Evolutionary conservation across 805 yeast species (phyloP).

Genomic region (Saturnispora halmiae): DNA sequence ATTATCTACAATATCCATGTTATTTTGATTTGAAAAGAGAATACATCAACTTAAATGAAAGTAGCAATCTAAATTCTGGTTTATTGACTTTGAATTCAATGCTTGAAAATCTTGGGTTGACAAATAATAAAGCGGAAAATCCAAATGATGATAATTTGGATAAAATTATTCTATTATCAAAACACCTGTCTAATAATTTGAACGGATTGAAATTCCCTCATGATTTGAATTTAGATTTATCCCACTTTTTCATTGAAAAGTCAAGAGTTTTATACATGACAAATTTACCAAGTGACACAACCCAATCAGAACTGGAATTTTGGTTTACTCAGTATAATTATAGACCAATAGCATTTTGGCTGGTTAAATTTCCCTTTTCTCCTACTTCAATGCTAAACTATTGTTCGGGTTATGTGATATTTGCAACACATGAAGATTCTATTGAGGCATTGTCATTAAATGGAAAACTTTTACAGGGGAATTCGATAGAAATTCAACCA

Average conservation of each 20-base stretch:
- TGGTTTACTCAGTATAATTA: slow-evolving; percentile 89
- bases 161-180: slow-evolving; percentile 1
- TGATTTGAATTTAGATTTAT: slow-evolving; percentile 66
- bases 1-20: slow-evolving; percentile 64
- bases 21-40: slow-evolving; percentile 72
- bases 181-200: neutral
- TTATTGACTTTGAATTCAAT: neutral
- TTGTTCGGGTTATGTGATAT: slow-evolving; percentile 75
- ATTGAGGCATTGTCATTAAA: slow-evolving; percentile 67
- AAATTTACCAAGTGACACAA: slow-evolving; percentile 78
- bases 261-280: slow-evolving; percentile 71
- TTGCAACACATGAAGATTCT: slow-evolving; percentile 80
- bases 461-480: slow-evolving; percentile 65
- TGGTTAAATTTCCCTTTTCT: slow-evolving; percentile 31
- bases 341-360: slow-evolving; percentile 84
- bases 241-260: slow-evolving; percentile 57
- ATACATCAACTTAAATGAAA: slow-evolving; percentile 57
- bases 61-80: slow-evolving; percentile 14
- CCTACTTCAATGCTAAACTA: slow-evolving; percentile 11
- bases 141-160: slow-evolving; percentile 1
- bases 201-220: slow-evolving; percentile 55
- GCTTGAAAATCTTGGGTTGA: neutral
- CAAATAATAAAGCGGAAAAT: neutral
- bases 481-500: slow-evolving; percentile 77
- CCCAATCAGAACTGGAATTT: slow-evolving; percentile 81